Evolutionary conservation across 345 rosid species (phyloP).

Genomic region (Euphorbia pulcherrima): DNA sequence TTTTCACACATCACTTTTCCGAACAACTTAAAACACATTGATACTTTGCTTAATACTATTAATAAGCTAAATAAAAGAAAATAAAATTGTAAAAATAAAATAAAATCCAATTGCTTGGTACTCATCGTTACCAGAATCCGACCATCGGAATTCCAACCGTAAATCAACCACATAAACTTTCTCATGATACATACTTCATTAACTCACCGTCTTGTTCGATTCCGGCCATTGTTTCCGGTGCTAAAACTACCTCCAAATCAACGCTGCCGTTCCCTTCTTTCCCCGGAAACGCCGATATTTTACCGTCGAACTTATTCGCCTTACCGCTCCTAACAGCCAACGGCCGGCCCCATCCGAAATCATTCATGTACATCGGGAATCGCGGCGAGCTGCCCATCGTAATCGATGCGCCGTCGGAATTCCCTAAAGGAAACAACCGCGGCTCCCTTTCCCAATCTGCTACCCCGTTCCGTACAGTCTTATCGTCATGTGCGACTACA

Average conservation of each 20-base stretch:
- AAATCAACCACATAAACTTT: no score
- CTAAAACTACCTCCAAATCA: slow-evolving; percentile 84
- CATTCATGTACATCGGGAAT: slow-evolving; percentile 91
- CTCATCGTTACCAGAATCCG: no score
- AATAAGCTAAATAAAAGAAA: no score
- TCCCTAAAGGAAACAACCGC: slow-evolving; percentile 82
- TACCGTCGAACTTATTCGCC: slow-evolving; percentile 94
- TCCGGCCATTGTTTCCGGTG: slow-evolving; percentile 63
- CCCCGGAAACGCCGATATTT: slow-evolving; percentile 87
- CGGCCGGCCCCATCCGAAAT: slow-evolving; percentile 96
- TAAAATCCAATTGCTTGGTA: no score
- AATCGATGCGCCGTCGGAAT: slow-evolving; percentile 87
- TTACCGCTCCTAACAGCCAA: slow-evolving; percentile 85
- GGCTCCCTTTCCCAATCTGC: slow-evolving; percentile 76
- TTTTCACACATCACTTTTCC: no score
- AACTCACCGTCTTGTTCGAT: slow-evolving; percentile 67
- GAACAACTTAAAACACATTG: no score
- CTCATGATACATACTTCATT: slow-evolving; percentile 66
- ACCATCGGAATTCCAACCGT: not conserved
- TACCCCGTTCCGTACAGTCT: slow-evolving; percentile 61
- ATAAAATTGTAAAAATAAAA: no score
- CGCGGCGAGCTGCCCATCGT: slow-evolving; percentile 99
- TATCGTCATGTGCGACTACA: slow-evolving; percentile 69
- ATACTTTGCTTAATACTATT: no score
- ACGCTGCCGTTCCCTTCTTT: slow-evolving; percentile 76